These are phyloP conservation scores for Helotiales sp. DNA, from an alignment of 2,329 filamentous ascomycete species.

Conservation along the genomic window DNA sequence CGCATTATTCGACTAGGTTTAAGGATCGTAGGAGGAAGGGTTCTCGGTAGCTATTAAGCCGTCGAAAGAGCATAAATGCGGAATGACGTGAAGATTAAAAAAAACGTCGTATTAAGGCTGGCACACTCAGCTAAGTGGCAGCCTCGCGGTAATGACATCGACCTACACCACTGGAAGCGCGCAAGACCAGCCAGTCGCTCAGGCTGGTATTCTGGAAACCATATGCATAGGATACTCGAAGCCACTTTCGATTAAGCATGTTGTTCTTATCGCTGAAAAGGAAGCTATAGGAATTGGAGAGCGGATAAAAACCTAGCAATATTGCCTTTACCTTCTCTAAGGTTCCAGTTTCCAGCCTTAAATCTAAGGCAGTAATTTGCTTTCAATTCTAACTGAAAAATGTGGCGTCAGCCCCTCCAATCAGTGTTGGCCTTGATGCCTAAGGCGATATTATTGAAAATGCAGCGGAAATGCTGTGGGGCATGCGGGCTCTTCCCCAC, in stretches of 20 bases:
- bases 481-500: no score
- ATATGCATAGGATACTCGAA: constrained; percentile 18
- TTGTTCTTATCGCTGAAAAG: not conserved
- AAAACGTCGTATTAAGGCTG: constrained; percentile 31
- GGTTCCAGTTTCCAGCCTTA: not conserved
- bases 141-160: constrained; percentile 29
- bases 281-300: constrained; percentile 2
- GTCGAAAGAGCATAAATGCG: constrained; percentile 20
- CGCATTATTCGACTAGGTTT: constrained; percentile 30
- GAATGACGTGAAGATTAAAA: constrained; percentile 22
- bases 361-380: not conserved
- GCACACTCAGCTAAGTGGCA: constrained; percentile 28
- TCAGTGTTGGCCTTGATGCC: no score
- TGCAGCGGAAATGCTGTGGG: not conserved
- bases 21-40: constrained; percentile 21
- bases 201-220: constrained; percentile 18
- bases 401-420: no score
- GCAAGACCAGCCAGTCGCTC: constrained; percentile 20
- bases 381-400: no score
- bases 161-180: constrained; percentile 31
- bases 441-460: no score
- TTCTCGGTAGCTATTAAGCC: constrained; percentile 20
- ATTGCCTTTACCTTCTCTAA: not conserved
- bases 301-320: not conserved
- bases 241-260: not conserved